Percentiles rank a stretch among this genome's conserved stretches.
Evolutionary conservation across 176 grass and related monocot species (phyloP).

Genomic region (Raddia distichophylla): DNA sequence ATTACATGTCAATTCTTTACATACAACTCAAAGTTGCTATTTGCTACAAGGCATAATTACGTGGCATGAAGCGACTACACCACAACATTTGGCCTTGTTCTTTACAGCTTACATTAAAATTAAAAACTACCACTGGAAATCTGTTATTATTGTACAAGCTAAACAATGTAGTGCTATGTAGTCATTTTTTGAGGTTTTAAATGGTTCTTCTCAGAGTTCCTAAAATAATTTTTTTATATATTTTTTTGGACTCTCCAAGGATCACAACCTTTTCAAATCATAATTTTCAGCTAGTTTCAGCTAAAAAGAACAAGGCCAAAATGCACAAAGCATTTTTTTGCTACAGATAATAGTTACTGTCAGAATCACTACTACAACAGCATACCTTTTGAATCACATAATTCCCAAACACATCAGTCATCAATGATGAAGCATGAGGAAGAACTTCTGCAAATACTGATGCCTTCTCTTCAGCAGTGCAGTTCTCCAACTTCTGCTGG

Average conservation of each 20-base stretch:
- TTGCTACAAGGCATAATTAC: constrained; percentile 20
- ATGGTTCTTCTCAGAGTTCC: too few species aligned
- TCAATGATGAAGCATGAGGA: constrained; percentile 80
- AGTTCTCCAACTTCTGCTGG: constrained; percentile 96
- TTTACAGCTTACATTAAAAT: too few species aligned
- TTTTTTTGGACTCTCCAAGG: too few species aligned
- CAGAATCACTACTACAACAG: constrained; percentile 16
- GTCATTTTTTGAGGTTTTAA: too few species aligned
- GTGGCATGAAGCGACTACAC: constrained; percentile 16
- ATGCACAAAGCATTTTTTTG: constrained; percentile 6
- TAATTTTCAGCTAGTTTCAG: too few species aligned
- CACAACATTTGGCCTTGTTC: background rate
- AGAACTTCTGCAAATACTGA: constrained; percentile 89
- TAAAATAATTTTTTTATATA: too few species aligned
- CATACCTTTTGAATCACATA: constrained; percentile 99
- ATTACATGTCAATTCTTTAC: constrained; percentile 28
- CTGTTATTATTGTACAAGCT: too few species aligned
- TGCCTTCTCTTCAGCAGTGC: constrained; percentile 84
- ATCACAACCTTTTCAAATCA: too few species aligned
- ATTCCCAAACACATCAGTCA: constrained; percentile 98
- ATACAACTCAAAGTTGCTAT: background rate
- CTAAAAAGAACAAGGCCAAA: too few species aligned
- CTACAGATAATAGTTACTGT: background rate
- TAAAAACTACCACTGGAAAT: too few species aligned
- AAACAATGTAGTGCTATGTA: too few species aligned